Conservation (phyloP, 768 basidiomycete genomes). For the Dentipellis sp. region DNA sequence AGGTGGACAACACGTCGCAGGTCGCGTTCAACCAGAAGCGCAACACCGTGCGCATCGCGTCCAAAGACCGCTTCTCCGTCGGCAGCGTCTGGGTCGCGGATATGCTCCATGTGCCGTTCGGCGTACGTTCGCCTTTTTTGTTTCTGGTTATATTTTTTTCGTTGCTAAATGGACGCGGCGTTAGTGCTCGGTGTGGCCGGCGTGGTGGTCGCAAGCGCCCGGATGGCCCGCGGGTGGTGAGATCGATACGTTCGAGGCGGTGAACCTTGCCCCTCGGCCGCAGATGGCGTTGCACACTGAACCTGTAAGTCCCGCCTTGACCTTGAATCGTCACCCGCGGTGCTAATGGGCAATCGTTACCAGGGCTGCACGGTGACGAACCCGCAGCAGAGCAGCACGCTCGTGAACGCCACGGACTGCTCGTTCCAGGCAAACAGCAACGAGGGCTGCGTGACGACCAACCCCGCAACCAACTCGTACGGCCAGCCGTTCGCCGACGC, state of each 20-base stretch:
- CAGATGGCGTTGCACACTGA: conserved; percentile 72
- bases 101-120: neutral
- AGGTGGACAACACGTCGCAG: conserved; percentile 60
- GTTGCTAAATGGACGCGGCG: too few relatives aligned
- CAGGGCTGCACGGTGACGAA: conserved; percentile 45
- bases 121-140: neutral
- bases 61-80: conserved; percentile 43
- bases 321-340: neutral
- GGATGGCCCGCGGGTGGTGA: neutral
- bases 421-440: conserved; percentile 45
- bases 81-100: conserved; percentile 38
- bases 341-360: neutral
- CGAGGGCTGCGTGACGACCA: conserved; percentile 55
- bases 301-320: conserved; percentile 20
- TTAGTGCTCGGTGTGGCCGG: conserved; percentile 2
- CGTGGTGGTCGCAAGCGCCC: neutral
- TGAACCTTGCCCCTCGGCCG: conserved; percentile 56
- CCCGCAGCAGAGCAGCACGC: conserved; percentile 39
- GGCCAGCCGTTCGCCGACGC: conserved; percentile 56
- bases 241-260: conserved; percentile 34
- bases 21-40: conserved; percentile 47
- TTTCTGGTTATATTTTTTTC: too few relatives aligned
- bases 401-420: conserved; percentile 52
- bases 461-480: conserved; percentile 46
- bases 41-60: conserved; percentile 57